Conservation (phyloP, 2,329 filamentous ascomycete genomes). For the Elsinoe batatas region DNA sequence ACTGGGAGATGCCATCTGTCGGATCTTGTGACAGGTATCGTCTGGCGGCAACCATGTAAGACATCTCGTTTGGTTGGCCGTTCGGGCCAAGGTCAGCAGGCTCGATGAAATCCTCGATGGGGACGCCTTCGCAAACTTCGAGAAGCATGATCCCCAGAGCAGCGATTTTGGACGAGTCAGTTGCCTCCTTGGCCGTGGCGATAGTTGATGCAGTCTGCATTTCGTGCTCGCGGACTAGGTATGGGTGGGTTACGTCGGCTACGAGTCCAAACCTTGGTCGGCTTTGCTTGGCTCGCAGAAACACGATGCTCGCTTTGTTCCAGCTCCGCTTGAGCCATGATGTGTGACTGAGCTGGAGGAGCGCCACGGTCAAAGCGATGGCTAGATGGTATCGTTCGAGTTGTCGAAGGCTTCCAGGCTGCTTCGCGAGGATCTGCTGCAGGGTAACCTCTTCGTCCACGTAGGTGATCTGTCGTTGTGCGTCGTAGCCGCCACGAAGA, state of each 20-base stretch:
- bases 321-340: background rate
- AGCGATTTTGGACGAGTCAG: background rate
- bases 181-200: background rate
- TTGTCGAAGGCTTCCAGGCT: background rate
- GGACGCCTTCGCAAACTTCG: background rate
- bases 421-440: background rate
- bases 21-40: background rate
- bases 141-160: background rate
- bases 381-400: background rate
- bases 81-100: background rate
- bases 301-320: background rate
- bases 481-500: background rate
- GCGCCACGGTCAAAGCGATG: background rate
- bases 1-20: background rate
- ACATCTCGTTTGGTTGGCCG: background rate
- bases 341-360: background rate
- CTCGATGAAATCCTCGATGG: background rate
- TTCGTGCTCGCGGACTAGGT: background rate
- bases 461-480: background rate
- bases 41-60: background rate
- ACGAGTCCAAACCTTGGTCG: background rate
- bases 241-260: background rate
- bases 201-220: background rate
- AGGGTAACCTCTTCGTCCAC: background rate
- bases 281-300: background rate